Percentiles rank a stretch among this genome's conserved stretches.
phyloP scores from a whole-genome alignment of 2,329 filamentous ascomycete species.

The Alternaria ethzedia region DNA sequence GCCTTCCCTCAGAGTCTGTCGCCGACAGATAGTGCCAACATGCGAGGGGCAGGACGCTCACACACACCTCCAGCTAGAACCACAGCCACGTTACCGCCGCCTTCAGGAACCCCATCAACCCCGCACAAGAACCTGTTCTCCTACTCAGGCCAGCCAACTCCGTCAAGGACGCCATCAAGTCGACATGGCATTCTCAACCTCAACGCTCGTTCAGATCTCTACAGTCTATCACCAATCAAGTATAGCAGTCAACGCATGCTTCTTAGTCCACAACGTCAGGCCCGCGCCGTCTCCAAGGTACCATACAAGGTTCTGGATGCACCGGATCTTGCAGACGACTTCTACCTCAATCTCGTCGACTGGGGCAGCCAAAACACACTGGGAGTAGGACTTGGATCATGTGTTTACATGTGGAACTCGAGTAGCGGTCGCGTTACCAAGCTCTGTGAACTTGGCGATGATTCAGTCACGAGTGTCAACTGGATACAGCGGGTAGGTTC shows the following conservation, averaged over 20 bases:
- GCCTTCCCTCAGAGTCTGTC: slow-evolving; percentile 66
- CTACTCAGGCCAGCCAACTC: slow-evolving; percentile 85
- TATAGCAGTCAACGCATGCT: slow-evolving; percentile 93
- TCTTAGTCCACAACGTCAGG: slow-evolving; percentile 85
- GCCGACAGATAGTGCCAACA: slow-evolving; percentile 59
- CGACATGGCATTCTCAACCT: slow-evolving; percentile 81
- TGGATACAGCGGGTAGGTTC: slow-evolving; percentile 85
- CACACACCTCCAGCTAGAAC: slow-evolving; percentile 78
- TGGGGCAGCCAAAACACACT: slow-evolving; percentile 96
- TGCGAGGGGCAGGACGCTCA: slow-evolving; percentile 72
- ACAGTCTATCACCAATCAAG: slow-evolving; percentile 92
- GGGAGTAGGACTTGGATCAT: slow-evolving; percentile 88
- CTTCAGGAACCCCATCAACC: slow-evolving; percentile 84
- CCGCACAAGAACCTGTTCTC: slow-evolving; percentile 97
- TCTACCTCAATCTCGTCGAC: slow-evolving; percentile 96
- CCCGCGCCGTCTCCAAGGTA: slow-evolving; percentile 90
- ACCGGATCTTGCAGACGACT: slow-evolving; percentile 94
- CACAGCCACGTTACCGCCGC: slow-evolving; percentile 69
- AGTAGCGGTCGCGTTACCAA: slow-evolving; percentile 90
- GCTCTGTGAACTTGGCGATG: slow-evolving; percentile 88
- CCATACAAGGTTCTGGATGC: slow-evolving; percentile 98
- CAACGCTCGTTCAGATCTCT: slow-evolving; percentile 89
- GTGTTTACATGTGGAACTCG: slow-evolving; percentile 99
- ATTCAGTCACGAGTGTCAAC: slow-evolving; percentile 93
- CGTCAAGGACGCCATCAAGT: slow-evolving; percentile 86